Evolutionary conservation across 257 asterid species (phyloP), one percentile per base, ranked within the genome.

Genomic region (Nyctanthes arbortristis): DNA sequence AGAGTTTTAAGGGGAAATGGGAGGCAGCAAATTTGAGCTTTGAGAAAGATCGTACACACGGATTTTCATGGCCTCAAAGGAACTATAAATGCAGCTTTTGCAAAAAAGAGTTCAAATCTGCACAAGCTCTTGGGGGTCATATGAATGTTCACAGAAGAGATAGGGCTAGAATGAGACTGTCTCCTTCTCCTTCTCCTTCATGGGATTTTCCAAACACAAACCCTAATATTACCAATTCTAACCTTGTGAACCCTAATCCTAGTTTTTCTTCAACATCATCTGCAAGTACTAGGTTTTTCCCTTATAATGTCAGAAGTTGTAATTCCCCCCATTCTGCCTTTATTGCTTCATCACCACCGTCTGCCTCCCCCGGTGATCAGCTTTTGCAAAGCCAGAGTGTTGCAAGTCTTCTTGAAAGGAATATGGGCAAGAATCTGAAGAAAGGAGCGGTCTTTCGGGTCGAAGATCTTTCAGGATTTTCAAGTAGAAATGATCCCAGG

Each of bases 71-170:
- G 96, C 88, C 91, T 27, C 85, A 81, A 16, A 81, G 91, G 14
- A 76, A 73, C 81, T 87, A 82, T 76, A 73, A 40, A 4, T 87
- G 90, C 83, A 82, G 82, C 83, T 87, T 85, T 47, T 87, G 91
- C 84, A 89, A 80, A 80, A 86, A 81, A 65, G 96, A 86, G 78
- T 88, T 84, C 86, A 86, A 78, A 24, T 88, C 96, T 66, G 90
- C 92, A 14, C 96, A 88, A 65, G 96, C 96, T 27, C 95, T 88
- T 63, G 95, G 95, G 0, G 91, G 95, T 2, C 95, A 88, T 25
- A 88, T 88, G 95, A 88, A 88, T 63, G 86, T 88, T 37, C 96
- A 88, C 68, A 79, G 92, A 65, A 82, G 90, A 71, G 92, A 88
- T 40, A 75, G 92, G 68, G 96, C 92, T 7, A 79, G 89, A 43